Percentiles rank a stretch among this genome's conserved stretches.
Evolutionary conservation across 768 basidiomycete species (phyloP).

Genomic region (Phaffia australis): DNA sequence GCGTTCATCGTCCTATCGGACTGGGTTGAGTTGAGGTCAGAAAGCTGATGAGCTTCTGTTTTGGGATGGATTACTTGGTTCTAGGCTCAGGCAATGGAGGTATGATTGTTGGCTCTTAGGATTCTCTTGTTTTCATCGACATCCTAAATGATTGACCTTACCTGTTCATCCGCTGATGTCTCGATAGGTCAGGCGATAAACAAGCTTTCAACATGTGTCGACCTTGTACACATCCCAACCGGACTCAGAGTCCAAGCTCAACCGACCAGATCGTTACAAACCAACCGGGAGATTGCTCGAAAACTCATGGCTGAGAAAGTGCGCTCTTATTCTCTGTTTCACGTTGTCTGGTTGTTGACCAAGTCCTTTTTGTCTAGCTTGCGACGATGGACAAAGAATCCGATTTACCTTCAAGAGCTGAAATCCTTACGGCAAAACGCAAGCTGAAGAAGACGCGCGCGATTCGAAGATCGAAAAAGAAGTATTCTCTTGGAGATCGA

Average conservation of each 20-base stretch:
- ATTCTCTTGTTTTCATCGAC: constrained; percentile 4
- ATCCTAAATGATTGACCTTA: too few relatives aligned
- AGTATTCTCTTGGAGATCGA: neutral
- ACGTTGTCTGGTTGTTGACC: neutral
- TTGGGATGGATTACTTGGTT: too few relatives aligned
- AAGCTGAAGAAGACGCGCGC: constrained; percentile 6
- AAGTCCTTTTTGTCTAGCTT: too few relatives aligned
- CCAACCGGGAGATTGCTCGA: constrained; percentile 69
- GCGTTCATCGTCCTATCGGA: neutral
- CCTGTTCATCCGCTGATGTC: constrained; percentile 54
- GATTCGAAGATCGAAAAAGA: neutral
- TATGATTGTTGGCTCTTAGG: constrained; percentile 3
- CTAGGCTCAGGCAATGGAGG: too few relatives aligned
- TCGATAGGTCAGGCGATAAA: constrained; percentile 96
- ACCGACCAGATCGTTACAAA: constrained; percentile 68
- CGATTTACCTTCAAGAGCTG: neutral
- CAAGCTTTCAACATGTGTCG: constrained; percentile 68
- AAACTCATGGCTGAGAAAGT: constrained; percentile 64
- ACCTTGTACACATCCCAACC: constrained; percentile 76
- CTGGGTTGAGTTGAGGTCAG: too few relatives aligned
- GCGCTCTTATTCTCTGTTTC: neutral
- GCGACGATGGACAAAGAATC: neutral
- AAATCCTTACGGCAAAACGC: constrained; percentile 6
- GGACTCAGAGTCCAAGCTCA: constrained; percentile 79
- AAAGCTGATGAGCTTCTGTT: too few relatives aligned